Evolutionary conservation across 139 green algal species (phyloP).

Genomic region (Pedinophyceae sp.): DNA sequence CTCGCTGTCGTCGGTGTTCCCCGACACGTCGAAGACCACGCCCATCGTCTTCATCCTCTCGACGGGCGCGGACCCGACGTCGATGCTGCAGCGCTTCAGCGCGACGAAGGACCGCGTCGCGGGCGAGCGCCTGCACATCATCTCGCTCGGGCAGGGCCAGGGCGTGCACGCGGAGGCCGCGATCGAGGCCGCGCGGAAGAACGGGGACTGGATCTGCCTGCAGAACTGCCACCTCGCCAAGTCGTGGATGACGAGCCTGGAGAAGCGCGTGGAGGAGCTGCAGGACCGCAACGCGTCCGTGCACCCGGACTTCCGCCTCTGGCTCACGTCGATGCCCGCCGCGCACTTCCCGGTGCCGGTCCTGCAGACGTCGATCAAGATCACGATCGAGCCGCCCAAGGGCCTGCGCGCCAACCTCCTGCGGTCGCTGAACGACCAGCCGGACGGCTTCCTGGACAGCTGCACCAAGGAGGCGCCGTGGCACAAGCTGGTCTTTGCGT

Average conservation of each 20-base stretch:
- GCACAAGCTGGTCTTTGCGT: constrained; percentile 48
- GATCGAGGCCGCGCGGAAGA: constrained; percentile 27
- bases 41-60: constrained; percentile 77
- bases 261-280: constrained; percentile 23
- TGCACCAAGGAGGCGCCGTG: constrained; percentile 33
- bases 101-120: constrained; percentile 33
- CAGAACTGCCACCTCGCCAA: constrained; percentile 80
- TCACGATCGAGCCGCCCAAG: constrained; percentile 61
- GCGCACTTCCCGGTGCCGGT: constrained; percentile 53
- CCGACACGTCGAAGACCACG: constrained; percentile 39
- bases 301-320: constrained; percentile 64
- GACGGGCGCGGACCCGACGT: constrained; percentile 58
- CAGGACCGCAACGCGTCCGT: constrained; percentile 5
- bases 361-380: constrained; percentile 55
- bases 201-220: constrained; percentile 68
- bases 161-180: constrained; percentile 29
- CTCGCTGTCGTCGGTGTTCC: constrained; percentile 61
- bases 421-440: constrained; percentile 40
- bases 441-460: constrained; percentile 23
- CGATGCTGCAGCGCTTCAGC: constrained; percentile 54
- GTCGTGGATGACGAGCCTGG: constrained; percentile 48
- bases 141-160: constrained; percentile 70
- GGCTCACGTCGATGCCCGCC: constrained; percentile 62
- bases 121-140: constrained; percentile 54
- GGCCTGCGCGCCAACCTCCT: constrained; percentile 62